These are phyloP conservation scores for Phtheirospermum japonicum DNA, from an alignment of 257 asterid genomes.

Conservation along the genomic window DNA sequence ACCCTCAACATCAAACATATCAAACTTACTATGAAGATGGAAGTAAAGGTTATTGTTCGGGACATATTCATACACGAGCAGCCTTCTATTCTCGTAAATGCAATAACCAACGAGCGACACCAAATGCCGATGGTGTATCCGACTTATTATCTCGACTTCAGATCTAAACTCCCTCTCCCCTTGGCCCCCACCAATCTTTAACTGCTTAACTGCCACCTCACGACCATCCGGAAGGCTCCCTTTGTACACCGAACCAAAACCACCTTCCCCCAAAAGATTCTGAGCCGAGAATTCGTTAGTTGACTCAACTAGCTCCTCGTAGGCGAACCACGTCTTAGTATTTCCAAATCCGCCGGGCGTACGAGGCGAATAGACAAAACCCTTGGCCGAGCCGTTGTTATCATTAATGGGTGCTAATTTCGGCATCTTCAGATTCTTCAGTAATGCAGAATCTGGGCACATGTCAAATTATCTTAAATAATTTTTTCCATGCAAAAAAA, in stretches of 20 bases:
- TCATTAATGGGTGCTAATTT: slow-evolving; percentile 34
- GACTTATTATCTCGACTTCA: slow-evolving; percentile 91
- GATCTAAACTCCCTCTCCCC: slow-evolving; percentile 93
- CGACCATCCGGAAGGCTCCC: slow-evolving; percentile 70
- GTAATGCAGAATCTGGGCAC: slow-evolving; percentile 53
- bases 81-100: slow-evolving; percentile 66
- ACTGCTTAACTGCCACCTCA: slow-evolving; percentile 86
- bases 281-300: slow-evolving; percentile 68
- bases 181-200: slow-evolving; percentile 78
- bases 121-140: slow-evolving; percentile 95
- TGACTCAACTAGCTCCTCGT: slow-evolving; percentile 69
- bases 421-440: slow-evolving; percentile 46
- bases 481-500: slow-evolving; percentile 3
- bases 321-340: slow-evolving; percentile 64
- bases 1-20: slow-evolving; percentile 17
- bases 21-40: slow-evolving; percentile 85
- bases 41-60: slow-evolving; percentile 75
- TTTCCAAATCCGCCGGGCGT: slow-evolving; percentile 58
- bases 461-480: slow-evolving; percentile 29
- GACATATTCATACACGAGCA: slow-evolving; percentile 86
- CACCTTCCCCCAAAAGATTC: slow-evolving; percentile 90
- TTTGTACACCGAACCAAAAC: slow-evolving; percentile 88
- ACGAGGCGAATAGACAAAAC: slow-evolving; percentile 41
- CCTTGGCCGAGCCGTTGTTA: slow-evolving; percentile 41
- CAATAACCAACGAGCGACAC: slow-evolving; percentile 95